Percentiles rank a stretch among this genome's conserved stretches.
These are phyloP conservation scores for Verticillium klebahnii DNA, from an alignment of 2,329 filamentous ascomycete species.

Conservation along the genomic window DNA sequence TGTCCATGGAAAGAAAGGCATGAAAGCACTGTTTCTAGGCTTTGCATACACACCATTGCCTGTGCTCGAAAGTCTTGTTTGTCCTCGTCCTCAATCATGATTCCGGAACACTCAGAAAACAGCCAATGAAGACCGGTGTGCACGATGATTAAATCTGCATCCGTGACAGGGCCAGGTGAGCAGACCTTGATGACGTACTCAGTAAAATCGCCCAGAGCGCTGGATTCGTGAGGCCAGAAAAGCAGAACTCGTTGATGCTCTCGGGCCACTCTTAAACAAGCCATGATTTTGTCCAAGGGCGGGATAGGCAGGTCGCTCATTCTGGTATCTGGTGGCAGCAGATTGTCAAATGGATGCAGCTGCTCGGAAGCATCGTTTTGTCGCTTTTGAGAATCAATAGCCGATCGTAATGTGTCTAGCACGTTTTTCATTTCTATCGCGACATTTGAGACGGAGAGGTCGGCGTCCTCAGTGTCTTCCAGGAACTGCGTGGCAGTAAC, in stretches of 20 bases:
- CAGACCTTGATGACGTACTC: constrained; percentile 15
- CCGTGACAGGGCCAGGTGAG: constrained; percentile 12
- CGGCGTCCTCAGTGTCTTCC: constrained; percentile 8
- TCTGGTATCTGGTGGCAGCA: constrained; percentile 4
- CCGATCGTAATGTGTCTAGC: constrained; percentile 10
- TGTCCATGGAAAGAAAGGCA: constrained; percentile 15
- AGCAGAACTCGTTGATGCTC: not conserved
- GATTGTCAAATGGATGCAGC: constrained; percentile 2
- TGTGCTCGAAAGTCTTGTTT: constrained; percentile 12
- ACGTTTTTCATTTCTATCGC: constrained; percentile 14
- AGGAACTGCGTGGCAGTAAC: constrained; percentile 17
- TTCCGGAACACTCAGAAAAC: constrained; percentile 13
- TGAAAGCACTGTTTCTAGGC: constrained; percentile 16
- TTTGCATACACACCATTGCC: constrained; percentile 10
- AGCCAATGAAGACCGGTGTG: constrained; percentile 14
- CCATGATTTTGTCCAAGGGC: constrained; percentile 9
- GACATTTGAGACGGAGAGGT: no score
- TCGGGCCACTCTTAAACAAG: constrained; percentile 11
- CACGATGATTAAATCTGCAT: constrained; percentile 17
- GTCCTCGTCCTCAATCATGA: not conserved
- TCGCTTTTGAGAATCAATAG: constrained; percentile 9
- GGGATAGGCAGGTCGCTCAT: constrained; percentile 10
- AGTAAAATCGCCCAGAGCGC: constrained; percentile 7
- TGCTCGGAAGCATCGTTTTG: constrained; percentile 7
- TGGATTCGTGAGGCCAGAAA: constrained; percentile 4